phyloP scores from a whole-genome alignment of 306 rosid species.

The Cicer chorassanicum region DNA sequence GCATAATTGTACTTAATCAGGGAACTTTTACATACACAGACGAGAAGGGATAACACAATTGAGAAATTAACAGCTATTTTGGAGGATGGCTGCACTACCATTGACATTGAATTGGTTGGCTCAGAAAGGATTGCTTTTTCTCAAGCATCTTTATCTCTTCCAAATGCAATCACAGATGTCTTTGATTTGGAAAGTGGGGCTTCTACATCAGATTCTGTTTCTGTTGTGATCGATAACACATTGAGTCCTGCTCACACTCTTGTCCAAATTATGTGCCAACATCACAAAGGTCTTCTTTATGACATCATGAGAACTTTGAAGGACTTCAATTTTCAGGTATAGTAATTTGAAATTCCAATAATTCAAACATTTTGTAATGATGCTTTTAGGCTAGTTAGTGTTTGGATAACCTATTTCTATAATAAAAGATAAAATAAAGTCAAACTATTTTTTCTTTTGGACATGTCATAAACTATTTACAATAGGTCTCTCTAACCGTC shows the following conservation, averaged over 20 bases:
- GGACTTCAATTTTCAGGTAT: conserved; percentile 89
- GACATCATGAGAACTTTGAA: conserved; percentile 96
- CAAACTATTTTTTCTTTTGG: not conserved
- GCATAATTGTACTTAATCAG: conserved; percentile 48
- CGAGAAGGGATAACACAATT: conserved; percentile 68
- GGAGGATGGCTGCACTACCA: conserved; percentile 61
- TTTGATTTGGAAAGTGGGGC: conserved; percentile 59
- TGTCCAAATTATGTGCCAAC: conserved; percentile 81
- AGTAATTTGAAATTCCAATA: not conserved
- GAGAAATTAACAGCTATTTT: conserved; percentile 56
- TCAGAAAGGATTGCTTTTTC: conserved; percentile 67
- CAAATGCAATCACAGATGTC: conserved; percentile 62
- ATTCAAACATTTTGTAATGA: not conserved
- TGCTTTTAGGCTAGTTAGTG: not conserved
- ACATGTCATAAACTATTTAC: no score
- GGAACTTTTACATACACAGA: conserved; percentile 78
- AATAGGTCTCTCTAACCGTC: no score
- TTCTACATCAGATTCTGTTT: conserved; percentile 58
- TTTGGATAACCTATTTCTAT: no score
- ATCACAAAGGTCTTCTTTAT: conserved; percentile 93
- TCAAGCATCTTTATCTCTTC: conserved; percentile 70
- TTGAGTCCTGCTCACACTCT: conserved; percentile 94
- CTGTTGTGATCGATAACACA: conserved; percentile 68
- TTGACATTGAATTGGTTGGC: conserved; percentile 75
- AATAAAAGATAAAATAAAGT: no score